A percentile compares a stretch with the other conserved stretches of the same genome.
phyloP scores from a whole-genome alignment of 225 moss, liverwort and hornwort species.

The Physcomitrellopsis africana region DNA sequence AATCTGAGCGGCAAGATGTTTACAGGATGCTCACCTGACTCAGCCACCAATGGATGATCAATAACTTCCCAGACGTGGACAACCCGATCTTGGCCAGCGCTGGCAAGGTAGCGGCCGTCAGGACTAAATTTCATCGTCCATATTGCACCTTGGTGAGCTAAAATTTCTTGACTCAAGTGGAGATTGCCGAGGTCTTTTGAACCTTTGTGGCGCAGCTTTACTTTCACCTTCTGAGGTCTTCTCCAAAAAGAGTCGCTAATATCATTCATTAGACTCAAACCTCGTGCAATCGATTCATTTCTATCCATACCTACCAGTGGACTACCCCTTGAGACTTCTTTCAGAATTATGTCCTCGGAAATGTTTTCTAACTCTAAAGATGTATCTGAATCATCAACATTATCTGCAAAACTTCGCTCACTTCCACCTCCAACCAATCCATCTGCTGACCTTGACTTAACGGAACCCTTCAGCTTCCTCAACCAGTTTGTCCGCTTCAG shows the following conservation, averaged over 20 bases:
- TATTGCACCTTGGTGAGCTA: conserved; percentile 85
- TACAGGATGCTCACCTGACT: conserved; percentile 34
- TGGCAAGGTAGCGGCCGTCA: conserved; percentile 90
- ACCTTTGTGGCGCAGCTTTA: conserved; percentile 71
- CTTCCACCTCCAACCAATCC: conserved; percentile 27
- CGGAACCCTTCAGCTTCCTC: conserved; percentile 51
- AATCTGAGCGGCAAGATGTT: not conserved
- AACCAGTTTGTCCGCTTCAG: conserved; percentile 64
- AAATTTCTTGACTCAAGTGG: conserved; percentile 77
- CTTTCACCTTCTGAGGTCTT: conserved; percentile 84
- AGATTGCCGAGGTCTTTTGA: conserved; percentile 76
- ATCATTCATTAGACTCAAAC: conserved; percentile 31
- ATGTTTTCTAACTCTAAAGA: conserved; percentile 44
- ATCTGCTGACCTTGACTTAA: conserved; percentile 39
- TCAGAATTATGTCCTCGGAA: conserved; percentile 43
- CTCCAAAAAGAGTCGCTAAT: conserved; percentile 39
- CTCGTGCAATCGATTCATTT: conserved; percentile 40
- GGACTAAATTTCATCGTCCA: conserved; percentile 96
- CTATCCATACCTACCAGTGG: conserved; percentile 52
- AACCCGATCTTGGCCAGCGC: conserved; percentile 88
- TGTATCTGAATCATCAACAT: conserved; percentile 49
- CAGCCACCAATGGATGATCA: conserved; percentile 65
- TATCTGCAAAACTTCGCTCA: conserved; percentile 34
- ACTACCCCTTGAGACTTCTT: conserved; percentile 23
- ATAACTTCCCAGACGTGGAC: conserved; percentile 89